Evolutionary conservation across 352 stramenopile genomes (phyloP), one percentile per base, ranked within the genome.

Genomic region (Lagenidium giganteum): DNA sequence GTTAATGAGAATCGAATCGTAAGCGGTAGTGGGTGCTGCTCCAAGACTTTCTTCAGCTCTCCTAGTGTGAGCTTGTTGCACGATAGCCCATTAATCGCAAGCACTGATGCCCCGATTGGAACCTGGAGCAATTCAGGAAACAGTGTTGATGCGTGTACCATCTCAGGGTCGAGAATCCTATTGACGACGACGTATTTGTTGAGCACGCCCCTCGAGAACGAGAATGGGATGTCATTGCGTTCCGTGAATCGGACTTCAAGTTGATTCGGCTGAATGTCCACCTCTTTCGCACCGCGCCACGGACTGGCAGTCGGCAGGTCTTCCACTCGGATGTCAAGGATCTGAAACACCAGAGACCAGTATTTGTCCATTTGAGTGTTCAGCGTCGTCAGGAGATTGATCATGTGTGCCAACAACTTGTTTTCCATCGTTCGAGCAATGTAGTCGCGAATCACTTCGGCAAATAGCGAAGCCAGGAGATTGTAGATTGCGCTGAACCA

Each of bases 401-500:
- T 88, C 66, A 88, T 86, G 51, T 91, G 81, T 25, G 73, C 71
- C 4, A 93, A 57, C 24, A 93, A 31, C 34, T 87, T 93, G 23
- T 56, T 81, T 57, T 91, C 81, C 66, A 93, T 87, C 2, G 78
- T 93, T 50, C 87, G 88, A 12, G 78, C 67, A 43, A 93, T 33
- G 49, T 93, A 93, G 25, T 93, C 81, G 20, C 79, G 77, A 44
- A 93, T 91, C 21, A 90, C 48, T 23, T 76, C 60, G 0, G 74
- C 78, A 47, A 93, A 93, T 26, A 83, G 62, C 6, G 73, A 73
- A 4, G 81, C 81, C 5, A 93, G 56, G 52, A 91, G 36, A 28
- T 93, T 93, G 59, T 93, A 93, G 5, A 93, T 59, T 7, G 76
- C 67, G 37, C 78, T 91, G 54, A 93, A 93, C 81, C 81, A 93